Conservation (phyloP, 2,329 filamentous ascomycete species). For the Penicillium sclerotiorum region DNA sequence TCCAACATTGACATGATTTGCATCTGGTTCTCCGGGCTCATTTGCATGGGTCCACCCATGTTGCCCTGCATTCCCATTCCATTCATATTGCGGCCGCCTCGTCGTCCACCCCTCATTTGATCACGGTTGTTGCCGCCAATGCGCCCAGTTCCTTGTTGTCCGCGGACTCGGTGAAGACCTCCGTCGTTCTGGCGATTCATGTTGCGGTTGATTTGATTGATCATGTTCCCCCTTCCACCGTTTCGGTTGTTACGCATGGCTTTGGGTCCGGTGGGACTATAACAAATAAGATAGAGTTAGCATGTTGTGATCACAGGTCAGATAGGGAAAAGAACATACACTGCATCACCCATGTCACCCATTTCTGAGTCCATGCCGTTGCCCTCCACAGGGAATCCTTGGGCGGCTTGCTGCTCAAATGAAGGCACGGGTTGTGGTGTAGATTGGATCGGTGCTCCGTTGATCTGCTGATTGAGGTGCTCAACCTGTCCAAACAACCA, state of each 20-base stretch:
- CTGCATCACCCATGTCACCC: slow-evolving; percentile 57
- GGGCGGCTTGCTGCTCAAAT: slow-evolving; percentile 39
- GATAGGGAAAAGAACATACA: slow-evolving; percentile 33
- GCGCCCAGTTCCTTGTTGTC: slow-evolving; percentile 70
- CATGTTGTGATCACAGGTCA: not conserved
- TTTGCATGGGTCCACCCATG: slow-evolving; percentile 52
- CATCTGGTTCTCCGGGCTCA: slow-evolving; percentile 71
- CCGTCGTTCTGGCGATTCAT: slow-evolving; percentile 76
- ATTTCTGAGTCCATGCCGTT: slow-evolving; percentile 71
- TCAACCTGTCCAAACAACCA: slow-evolving; percentile 94
- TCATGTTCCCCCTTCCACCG: slow-evolving; percentile 72
- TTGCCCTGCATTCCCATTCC: slow-evolving; percentile 45
- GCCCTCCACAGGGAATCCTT: slow-evolving; percentile 18
- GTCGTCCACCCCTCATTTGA: slow-evolving; percentile 68
- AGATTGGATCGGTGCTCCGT: slow-evolving; percentile 44
- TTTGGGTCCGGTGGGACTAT: slow-evolving; percentile 88
- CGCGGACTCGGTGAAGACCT: slow-evolving; percentile 78
- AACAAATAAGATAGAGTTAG: slow-evolving; percentile 42
- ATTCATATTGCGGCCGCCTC: slow-evolving; percentile 50
- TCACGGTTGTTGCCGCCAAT: slow-evolving; percentile 77
- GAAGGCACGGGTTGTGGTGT: slow-evolving; percentile 8
- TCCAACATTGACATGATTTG: slow-evolving; percentile 77
- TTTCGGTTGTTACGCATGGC: slow-evolving; percentile 81
- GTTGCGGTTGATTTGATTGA: slow-evolving; percentile 80
- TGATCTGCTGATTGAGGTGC: slow-evolving; percentile 64